Evolutionary conservation across 2,329 filamentous ascomycete genomes (phyloP), one percentile per base, ranked within the genome.

Genomic region (Phialocephala subalpina): DNA sequence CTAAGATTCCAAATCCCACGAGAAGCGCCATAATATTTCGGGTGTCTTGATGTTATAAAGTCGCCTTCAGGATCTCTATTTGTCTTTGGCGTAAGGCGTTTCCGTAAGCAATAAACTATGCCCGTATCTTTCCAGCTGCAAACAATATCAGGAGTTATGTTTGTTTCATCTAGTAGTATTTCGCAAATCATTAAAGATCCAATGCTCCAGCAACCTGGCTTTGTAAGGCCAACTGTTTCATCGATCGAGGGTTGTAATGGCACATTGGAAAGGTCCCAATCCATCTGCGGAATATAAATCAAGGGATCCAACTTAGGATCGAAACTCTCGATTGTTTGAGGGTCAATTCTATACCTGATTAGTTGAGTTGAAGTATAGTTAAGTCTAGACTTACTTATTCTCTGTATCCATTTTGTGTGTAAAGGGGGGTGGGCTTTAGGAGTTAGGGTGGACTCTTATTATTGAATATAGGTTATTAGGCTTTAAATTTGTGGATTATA

Each of bases 161-260:
- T 4, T 36, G n/a, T n/a, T n/a, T 42, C 58, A 16, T 22, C 25
- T 29, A 58, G 29, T 4, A 66, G 14, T 53, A 22, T 59, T 49
- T 62, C 53, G 33, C 64, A 66, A 29, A 58, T 12, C 59, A 66
- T 59, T 12, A 66, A 40, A 47, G 64, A 66, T 18, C 64, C 64
- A 59, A 66, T 58, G 33, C 29, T 49, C 53, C 59, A 66, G 33
- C 36, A 14, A n/a, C 40, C 52, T 4, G 58, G 63, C n/a, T 38
- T 60, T 9, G 40, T 11, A 33, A 38, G 42, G 22, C 42, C 20
- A 22, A 55, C 42, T 22, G 45, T 62, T 12, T 55, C 59, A 2
- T 52, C 2, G 3, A 60, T 47, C 9, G 9, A 11, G 20, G 42
- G 58, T 22, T 49, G 22, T 18, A 52, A 9, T 52, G 22, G 38